A percentile compares a stretch with the other conserved stretches of the same genome.
phyloP scores from a whole-genome alignment of 1,139 yeast species.

The Candida sanyaensis region DNA sequence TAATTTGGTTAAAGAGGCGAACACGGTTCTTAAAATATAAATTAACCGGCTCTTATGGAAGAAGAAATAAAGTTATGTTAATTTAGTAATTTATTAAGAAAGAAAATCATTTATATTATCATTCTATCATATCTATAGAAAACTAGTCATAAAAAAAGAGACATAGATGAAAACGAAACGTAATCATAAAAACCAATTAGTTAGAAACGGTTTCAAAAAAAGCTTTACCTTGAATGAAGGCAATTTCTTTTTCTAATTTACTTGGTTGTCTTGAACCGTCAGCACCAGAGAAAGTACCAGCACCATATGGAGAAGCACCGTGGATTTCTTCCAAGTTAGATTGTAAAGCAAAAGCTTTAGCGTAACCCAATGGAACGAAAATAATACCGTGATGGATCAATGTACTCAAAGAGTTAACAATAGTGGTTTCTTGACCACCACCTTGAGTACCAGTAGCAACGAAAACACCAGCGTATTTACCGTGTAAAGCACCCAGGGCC shows the following conservation, averaged over 20 bases:
- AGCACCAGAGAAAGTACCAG: no score
- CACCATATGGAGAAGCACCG: constrained; percentile 56
- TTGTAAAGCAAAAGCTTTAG: constrained; percentile 57
- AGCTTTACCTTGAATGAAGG: constrained; percentile 61
- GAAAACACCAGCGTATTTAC: constrained; percentile 76
- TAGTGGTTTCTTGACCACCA: constrained; percentile 82
- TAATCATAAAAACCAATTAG: no score
- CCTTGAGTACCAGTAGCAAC: constrained; percentile 82
- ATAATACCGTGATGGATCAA: constrained; percentile 80
- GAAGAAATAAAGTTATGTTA: no score
- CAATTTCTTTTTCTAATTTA: constrained; percentile 65
- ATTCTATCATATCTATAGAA: no score
- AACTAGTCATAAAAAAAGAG: no score
- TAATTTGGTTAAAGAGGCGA: not conserved
- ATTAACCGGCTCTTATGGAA: no score
- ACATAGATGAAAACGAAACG: no score
- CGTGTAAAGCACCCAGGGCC: constrained; percentile 73
- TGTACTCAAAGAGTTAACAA: constrained; percentile 62
- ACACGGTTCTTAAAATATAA: no score
- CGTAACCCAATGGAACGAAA: constrained; percentile 80
- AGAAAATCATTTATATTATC: no score
- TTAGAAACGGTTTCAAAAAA: constrained; percentile 22
- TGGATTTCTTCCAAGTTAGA: constrained; percentile 68
- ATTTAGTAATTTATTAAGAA: no score
- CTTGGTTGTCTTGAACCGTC: constrained; percentile 56